Percentiles rank a stretch among this genome's conserved stretches.
These are phyloP conservation scores for Chaetomium sp. DNA, from an alignment of 2,329 filamentous ascomycete species.

Conservation along the genomic window DNA sequence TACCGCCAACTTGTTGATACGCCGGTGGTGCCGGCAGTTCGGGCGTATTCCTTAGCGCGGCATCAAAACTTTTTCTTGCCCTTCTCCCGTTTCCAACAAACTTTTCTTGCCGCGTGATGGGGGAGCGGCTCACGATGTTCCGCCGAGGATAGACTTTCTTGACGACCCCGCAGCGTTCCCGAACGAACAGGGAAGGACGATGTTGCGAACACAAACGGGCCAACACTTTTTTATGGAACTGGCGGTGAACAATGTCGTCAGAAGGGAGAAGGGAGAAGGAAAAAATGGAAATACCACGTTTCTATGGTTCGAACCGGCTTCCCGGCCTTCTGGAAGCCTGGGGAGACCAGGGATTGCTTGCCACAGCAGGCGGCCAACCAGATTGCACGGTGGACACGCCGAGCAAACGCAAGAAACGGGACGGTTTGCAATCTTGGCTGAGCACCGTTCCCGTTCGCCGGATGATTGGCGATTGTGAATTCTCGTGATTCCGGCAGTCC, in stretches of 20 bases:
- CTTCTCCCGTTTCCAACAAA: too few species aligned
- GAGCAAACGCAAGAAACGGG: not conserved
- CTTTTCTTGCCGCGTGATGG: not conserved
- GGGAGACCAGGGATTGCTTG: conserved; percentile 8
- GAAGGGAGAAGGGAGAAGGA: not conserved
- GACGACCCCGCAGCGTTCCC: not conserved
- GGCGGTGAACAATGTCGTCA: conserved; percentile 7
- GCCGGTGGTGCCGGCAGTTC: too few species aligned
- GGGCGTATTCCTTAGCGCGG: too few species aligned
- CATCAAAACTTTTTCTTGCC: too few species aligned
- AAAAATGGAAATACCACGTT: not conserved
- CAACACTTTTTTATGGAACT: not conserved
- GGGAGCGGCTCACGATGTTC: not conserved
- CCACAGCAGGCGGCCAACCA: not conserved
- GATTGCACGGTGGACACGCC: not conserved
- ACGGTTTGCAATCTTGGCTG: not conserved
- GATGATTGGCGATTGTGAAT: too few species aligned
- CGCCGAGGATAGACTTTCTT: not conserved
- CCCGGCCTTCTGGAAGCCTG: conserved; percentile 15
- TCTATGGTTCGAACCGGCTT: conserved; percentile 1
- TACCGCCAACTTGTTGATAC: too few species aligned
- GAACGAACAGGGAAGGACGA: not conserved
- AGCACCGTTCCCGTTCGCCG: too few species aligned
- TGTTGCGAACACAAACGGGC: not conserved
- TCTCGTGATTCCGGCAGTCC: too few species aligned